A percentile compares a stretch with the other conserved stretches of the same genome.
Conservation (phyloP, 2,329 filamentous ascomycete species). For the Drechslerella stenobrocha region DNA sequence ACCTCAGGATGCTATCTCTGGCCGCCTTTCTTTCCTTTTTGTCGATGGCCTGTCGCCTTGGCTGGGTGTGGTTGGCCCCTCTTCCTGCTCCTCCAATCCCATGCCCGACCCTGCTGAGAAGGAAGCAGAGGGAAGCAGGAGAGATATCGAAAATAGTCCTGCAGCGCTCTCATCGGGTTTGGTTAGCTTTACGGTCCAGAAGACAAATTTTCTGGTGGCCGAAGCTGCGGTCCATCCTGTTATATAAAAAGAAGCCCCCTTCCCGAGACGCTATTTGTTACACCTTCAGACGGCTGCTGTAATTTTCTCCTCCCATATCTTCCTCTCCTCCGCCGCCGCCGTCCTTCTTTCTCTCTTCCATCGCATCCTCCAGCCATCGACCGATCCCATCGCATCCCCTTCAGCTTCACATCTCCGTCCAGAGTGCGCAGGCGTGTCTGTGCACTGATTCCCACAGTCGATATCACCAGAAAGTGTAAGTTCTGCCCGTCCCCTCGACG, state of each 20-base stretch:
- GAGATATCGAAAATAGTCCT: constrained; percentile 6
- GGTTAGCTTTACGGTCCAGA: background rate
- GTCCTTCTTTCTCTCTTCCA: background rate
- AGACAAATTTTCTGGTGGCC: background rate
- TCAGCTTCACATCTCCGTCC: background rate
- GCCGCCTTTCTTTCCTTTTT: constrained; percentile 9
- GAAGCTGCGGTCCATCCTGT: no score
- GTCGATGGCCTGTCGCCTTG: constrained; percentile 9
- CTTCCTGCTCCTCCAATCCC: background rate
- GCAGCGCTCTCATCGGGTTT: constrained; percentile 7
- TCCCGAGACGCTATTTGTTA: constrained; percentile 15
- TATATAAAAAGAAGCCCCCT: constrained; percentile 45
- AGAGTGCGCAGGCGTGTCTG: no score
- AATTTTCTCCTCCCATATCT: constrained; percentile 52
- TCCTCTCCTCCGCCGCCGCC: constrained; percentile 52
- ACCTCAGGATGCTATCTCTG: background rate
- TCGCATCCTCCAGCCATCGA: constrained; percentile 8
- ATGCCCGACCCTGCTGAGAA: background rate
- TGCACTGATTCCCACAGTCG: no score
- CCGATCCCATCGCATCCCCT: background rate
- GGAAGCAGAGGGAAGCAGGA: background rate
- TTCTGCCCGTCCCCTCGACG: no score
- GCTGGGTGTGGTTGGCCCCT: constrained; percentile 4
- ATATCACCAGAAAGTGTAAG: no score
- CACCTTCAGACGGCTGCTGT: constrained; percentile 29